Evolutionary conservation across 768 basidiomycete species (phyloP), one percentile per base, ranked within the genome.

Genomic region (Trametes cingulata): DNA sequence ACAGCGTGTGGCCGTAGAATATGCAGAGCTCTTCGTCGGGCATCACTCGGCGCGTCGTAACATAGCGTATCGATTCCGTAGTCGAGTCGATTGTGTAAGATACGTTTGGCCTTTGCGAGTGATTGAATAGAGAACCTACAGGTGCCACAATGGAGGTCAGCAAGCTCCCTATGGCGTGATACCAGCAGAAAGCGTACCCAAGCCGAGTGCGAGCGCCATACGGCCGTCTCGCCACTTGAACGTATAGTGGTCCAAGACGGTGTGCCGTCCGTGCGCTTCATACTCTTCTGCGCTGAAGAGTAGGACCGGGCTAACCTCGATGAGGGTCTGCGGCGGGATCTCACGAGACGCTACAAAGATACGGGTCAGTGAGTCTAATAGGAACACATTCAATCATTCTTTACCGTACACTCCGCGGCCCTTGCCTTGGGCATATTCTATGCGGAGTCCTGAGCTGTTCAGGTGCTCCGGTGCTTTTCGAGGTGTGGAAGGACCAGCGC

Each of bases 221-320:
- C 82, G 76, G 6, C 87, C 85, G 59, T 87, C 86, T 60, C 75
- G 73, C 88, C 90, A 95, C 25, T 79, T 83, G 68, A 91, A 93
- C 0, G 89, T 83, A 67, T 92, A 91, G 43, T 87, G 83, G 65
- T 93, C 85, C 10, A 93, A 75, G 0, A 86, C 71, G 0, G 89
- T 93, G 62, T 86, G 67, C 64, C 71, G 75, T 65, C 86, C 84
- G 73, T 91, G 81, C 5, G 71, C 68, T 45, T 82, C 77, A 65
- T 93, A 95, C 74, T 95, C 92, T 24, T 83, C 78, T 56, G 80
- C 79, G 5, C 76, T 71, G 67, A 95, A 84, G 12, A 96, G 76
- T n/a, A 96, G 75, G 19, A 93, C 91, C 2, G 95, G 95, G 62
- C 89, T 90, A 65, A 86, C 82, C 72, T 97, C 95, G 61, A 98